These are phyloP conservation scores for Fusarium lateritium DNA, from an alignment of 2,329 filamentous ascomycete species.

Conservation along the genomic window DNA sequence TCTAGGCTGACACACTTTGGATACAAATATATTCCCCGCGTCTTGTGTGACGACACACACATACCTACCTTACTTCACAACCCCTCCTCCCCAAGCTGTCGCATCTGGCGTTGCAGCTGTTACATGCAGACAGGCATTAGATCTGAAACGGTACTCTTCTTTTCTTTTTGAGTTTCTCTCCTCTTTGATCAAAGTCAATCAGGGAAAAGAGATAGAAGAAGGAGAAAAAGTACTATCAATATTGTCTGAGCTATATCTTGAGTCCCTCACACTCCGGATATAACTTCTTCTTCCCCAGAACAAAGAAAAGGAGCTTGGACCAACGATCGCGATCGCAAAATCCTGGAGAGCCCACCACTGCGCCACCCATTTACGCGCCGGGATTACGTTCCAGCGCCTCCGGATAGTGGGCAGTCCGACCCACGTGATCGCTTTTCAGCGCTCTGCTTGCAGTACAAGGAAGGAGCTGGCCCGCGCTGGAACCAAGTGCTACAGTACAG, in stretches of 20 bases:
- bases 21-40: slow-evolving; percentile 14
- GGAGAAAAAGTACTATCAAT: not conserved
- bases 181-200: slow-evolving; percentile 18
- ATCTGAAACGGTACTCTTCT: slow-evolving; percentile 9
- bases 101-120: slow-evolving; percentile 24
- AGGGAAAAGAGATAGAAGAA: slow-evolving; percentile 24
- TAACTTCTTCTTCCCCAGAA: slow-evolving; percentile 15
- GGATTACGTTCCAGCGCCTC: slow-evolving; percentile 36
- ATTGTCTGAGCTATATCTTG: slow-evolving; percentile 3
- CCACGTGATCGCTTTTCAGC: slow-evolving; percentile 39
- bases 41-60: slow-evolving; percentile 34
- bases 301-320: slow-evolving; percentile 28
- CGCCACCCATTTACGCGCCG: slow-evolving; percentile 32
- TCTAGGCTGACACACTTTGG: slow-evolving; percentile 7
- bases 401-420: slow-evolving; percentile 13
- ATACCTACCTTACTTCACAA: not conserved
- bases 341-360: slow-evolving; percentile 6
- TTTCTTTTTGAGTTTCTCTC: slow-evolving; percentile 8
- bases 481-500: slow-evolving; percentile 7
- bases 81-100: slow-evolving; percentile 24
- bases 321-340: slow-evolving; percentile 37
- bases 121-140: slow-evolving; percentile 8
- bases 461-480: slow-evolving; percentile 29
- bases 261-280: slow-evolving; percentile 1
- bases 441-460: slow-evolving; percentile 44